phyloP scores from a whole-genome alignment of 2,329 filamentous ascomycete genomes.

The Fusarium sp. region DNA sequence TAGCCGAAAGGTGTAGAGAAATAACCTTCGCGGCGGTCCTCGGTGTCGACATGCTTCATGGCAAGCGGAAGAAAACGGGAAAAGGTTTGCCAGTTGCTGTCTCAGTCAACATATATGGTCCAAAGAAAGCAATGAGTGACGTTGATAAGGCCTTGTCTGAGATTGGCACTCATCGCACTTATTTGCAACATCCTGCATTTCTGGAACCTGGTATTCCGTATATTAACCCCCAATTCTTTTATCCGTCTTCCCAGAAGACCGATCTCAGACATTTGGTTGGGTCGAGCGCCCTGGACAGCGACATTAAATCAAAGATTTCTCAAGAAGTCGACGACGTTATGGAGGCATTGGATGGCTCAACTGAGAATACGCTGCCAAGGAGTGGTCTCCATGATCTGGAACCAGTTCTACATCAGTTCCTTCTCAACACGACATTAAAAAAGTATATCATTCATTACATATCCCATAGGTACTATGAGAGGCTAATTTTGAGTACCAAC shows the following conservation, averaged over 20 bases:
- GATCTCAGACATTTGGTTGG: neutral
- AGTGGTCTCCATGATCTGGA: rapidly evolving
- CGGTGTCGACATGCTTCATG: rapidly evolving
- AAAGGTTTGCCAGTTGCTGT: rapidly evolving
- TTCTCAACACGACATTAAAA: neutral
- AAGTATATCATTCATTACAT: neutral
- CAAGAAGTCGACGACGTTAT: neutral
- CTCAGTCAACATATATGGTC: neutral
- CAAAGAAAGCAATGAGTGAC: rapidly evolving
- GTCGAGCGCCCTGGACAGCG: rapidly evolving
- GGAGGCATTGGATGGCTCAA: neutral
- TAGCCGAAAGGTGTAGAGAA: rapidly evolving
- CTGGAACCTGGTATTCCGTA: neutral
- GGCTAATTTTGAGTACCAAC: rapidly evolving
- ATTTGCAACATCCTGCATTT: neutral
- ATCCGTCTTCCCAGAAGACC: neutral
- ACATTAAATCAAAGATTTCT: rapidly evolving
- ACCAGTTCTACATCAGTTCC: rapidly evolving
- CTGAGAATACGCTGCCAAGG: rapidly evolving
- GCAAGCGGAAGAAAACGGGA: rapidly evolving
- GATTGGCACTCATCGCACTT: neutral
- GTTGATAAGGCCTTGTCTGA: neutral
- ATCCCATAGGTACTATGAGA: rapidly evolving
- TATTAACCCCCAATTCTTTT: neutral
- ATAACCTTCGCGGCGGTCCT: neutral